phyloP scores from a whole-genome alignment of 1,284 basidiomycete genomes.

The Naganishia liquefaciens region DNA sequence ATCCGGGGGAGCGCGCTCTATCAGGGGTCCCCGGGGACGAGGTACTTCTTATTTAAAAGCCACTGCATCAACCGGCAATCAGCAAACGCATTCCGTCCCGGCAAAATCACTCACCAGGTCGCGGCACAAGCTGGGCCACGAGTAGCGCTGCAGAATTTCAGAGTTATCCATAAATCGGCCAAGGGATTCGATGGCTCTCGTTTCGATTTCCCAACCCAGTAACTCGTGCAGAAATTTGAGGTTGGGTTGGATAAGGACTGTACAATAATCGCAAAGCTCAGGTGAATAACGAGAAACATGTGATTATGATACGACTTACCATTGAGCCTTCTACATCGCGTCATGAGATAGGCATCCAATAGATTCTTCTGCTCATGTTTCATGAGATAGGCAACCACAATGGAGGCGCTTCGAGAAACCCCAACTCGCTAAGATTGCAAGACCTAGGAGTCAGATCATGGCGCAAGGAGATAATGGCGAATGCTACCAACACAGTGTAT shows the following conservation, averaged over 20 bases:
- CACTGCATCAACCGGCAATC: conserved; percentile 4
- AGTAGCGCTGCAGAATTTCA: conserved; percentile 40
- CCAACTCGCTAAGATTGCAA: conserved; percentile 66
- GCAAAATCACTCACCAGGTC: conserved; percentile 48
- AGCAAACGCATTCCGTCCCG: not conserved
- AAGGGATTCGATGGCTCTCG: not conserved
- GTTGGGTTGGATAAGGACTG: conserved; percentile 87
- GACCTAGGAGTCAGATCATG: not conserved
- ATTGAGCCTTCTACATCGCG: conserved; percentile 50
- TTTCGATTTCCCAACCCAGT: conserved; percentile 84
- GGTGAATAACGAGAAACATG: not conserved
- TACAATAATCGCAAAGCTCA: not conserved
- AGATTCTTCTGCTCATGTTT: conserved; percentile 82
- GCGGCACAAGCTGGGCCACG: conserved; percentile 53
- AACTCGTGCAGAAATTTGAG: conserved; percentile 90
- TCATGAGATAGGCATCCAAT: conserved; percentile 81
- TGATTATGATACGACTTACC: conserved; percentile 35
- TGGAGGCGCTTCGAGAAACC: conserved; percentile 87
- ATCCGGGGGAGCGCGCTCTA: not conserved
- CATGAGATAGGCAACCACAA: conserved; percentile 98
- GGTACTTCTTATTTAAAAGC: conserved; percentile 31
- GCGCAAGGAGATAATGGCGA: conserved; percentile 4
- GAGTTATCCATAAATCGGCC: not conserved
- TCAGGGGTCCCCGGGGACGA: conserved; percentile 22
- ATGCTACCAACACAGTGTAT: conserved; percentile 71